These are phyloP conservation scores for Bipolaris bicolor DNA, from an alignment of 2,329 filamentous ascomycete species.

Conservation along the genomic window DNA sequence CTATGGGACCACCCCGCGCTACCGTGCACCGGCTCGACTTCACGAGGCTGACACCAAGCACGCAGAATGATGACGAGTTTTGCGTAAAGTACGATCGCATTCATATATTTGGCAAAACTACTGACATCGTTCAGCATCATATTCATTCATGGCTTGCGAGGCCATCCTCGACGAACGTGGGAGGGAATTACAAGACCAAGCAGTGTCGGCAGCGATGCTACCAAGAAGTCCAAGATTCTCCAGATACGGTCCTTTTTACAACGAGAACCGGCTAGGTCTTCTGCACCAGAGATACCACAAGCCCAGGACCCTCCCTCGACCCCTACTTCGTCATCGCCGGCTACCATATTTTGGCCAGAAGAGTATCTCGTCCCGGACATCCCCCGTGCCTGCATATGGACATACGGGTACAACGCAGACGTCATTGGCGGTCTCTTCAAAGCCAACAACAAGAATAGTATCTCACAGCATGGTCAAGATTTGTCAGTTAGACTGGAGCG, in stretches of 20 bases:
- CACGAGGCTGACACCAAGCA: constrained; percentile 6
- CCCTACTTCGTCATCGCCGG: constrained; percentile 13
- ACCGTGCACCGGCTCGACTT: neutral
- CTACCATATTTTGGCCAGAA: constrained; percentile 39
- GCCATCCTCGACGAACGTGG: constrained; percentile 13
- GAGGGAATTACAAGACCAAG: neutral
- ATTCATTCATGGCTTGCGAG: constrained; percentile 13
- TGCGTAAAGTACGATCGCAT: neutral
- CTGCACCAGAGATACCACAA: constrained; percentile 4
- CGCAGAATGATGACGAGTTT: constrained; percentile 1
- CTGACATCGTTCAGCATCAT: constrained; percentile 6
- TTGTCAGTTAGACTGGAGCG: constrained; percentile 35
- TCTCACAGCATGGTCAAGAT: constrained; percentile 45
- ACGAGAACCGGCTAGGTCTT: constrained; percentile 4
- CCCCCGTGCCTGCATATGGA: constrained; percentile 48
- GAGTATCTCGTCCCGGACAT: constrained; percentile 49
- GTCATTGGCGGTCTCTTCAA: constrained; percentile 46
- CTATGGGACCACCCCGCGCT: neutral
- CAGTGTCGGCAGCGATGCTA: constrained; percentile 4
- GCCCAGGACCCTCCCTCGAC: constrained; percentile 1
- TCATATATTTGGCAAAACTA: neutral
- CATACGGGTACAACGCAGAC: constrained; percentile 53
- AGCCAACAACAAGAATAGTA: constrained; percentile 24
- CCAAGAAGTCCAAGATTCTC: constrained; percentile 4
- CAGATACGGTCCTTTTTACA: constrained; percentile 8